Percentiles rank a stretch among this genome's conserved stretches.
Evolutionary conservation across 345 rosid species (phyloP).

Genomic region (Euphorbia pulcherrima): DNA sequence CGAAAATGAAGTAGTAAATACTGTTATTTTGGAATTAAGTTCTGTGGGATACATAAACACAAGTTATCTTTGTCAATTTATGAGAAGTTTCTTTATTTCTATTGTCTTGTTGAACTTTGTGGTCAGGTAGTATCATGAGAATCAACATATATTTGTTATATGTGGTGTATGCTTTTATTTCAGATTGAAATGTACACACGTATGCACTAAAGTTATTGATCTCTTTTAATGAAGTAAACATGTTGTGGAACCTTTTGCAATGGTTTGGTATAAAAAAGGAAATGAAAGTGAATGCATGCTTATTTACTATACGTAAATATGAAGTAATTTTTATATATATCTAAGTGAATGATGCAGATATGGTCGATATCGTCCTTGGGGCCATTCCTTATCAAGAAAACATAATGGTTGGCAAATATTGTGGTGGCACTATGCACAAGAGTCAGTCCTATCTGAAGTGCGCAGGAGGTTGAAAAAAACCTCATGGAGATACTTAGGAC

Average conservation of each 20-base stretch:
- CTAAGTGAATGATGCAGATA: conserved; percentile 46
- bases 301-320: neutral
- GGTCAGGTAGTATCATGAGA: neutral
- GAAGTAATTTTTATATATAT: neutral
- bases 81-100: too few species aligned
- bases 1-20: neutral
- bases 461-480: conserved; percentile 64
- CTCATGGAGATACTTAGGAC: conserved; percentile 82
- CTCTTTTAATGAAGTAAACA: neutral
- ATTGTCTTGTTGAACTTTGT: neutral
- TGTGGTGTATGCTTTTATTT: neutral
- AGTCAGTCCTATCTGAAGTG: conserved; percentile 68
- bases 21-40: too few species aligned
- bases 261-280: too few species aligned
- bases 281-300: too few species aligned
- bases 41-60: too few species aligned
- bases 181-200: neutral
- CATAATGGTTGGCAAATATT: conserved; percentile 66
- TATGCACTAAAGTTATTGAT: neutral
- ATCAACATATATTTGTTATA: neutral
- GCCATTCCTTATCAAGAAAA: conserved; percentile 49
- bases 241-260: neutral
- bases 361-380: conserved; percentile 84
- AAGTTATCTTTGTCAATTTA: too few species aligned
- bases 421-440: conserved; percentile 92